Conservation (phyloP, 192 early-diverging fungal genomes). For the Coemansia sp. region DNA sequence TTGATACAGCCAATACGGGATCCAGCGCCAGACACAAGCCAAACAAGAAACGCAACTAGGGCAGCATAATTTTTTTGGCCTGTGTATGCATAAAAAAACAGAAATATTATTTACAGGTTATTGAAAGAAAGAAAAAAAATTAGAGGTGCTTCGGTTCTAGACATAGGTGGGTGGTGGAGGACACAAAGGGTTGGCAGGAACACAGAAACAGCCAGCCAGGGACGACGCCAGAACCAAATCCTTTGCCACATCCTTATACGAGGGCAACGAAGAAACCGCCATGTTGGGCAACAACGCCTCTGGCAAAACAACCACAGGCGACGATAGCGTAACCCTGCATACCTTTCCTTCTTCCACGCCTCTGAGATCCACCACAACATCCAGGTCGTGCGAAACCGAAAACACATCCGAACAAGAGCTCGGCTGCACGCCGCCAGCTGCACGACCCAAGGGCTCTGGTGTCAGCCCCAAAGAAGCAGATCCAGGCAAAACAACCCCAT, state of each 20-base stretch:
- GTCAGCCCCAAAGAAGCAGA: constrained; percentile 18
- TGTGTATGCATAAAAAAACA: background rate
- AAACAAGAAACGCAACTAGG: constrained; percentile 6
- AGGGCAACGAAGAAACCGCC: constrained; percentile 22
- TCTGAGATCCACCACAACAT: constrained; percentile 21
- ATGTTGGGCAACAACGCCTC: constrained; percentile 16
- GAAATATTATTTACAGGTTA: background rate
- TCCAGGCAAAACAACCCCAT: constrained; percentile 23
- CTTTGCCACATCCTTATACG: constrained; percentile 28
- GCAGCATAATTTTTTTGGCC: too few species aligned
- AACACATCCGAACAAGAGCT: constrained; percentile 35
- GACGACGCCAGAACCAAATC: constrained; percentile 34
- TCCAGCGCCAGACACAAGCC: background rate
- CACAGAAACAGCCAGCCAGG: background rate
- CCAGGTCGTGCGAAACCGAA: constrained; percentile 33
- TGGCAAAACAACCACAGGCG: constrained; percentile 39
- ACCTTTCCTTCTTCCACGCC: background rate
- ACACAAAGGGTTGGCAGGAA: background rate
- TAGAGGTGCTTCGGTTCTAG: background rate
- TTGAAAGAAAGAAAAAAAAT: background rate
- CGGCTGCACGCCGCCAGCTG: constrained; percentile 22
- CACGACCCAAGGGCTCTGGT: background rate
- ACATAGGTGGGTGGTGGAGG: background rate
- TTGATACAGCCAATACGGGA: background rate
- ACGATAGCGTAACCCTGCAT: constrained; percentile 10